Evolutionary conservation across 805 yeast genomes (phyloP), one percentile per base, ranked within the genome.

Genomic region (Monosporozyma solicola): DNA sequence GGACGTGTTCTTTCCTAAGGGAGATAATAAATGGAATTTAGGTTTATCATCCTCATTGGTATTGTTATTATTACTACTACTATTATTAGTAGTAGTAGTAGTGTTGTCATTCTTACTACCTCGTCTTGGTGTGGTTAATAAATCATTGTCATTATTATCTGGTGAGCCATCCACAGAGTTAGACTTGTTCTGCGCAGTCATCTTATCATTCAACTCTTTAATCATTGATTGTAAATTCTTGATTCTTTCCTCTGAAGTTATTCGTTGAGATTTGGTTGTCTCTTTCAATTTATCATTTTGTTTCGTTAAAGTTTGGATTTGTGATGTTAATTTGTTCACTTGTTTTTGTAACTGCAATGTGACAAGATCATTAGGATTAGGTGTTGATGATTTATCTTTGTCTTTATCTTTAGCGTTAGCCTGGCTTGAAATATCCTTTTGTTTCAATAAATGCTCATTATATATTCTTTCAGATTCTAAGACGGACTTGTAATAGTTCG

Each of bases 281-380:
- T 67, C 69, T 49, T 61, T 64, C 32, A 65, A 54, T 22, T 56
- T 61, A 20, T 67, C 70, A n/a, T 66, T 61, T 35, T 69, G 67
- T 39, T 60, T 61, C 32, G 61, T 64, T 9, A 67, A 51, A 11
- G 58, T 57, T 29, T 64, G 66, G 5, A 72, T 33, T 41, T 72
- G 72, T 3, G 64, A 49, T n/a, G 65, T 69, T 31, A 73, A 49
- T 52, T 63, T 68, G 15, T 65, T 54, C 5, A 72, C 50, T 54
- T 72, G 74, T 15, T 61, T 65, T 55, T 72, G 74, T 27, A 72
- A 57, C 3, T 60, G 44, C n/a, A 65, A 50, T 49, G 67, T 67
- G 51, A 71, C 74, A 49, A 65, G 27, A 41, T 24, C 37, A 16
- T 15, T 49, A 5, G 45, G n/a, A 37, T n/a, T 31, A 16, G 47